Evolutionary conservation across 1,139 yeast genomes (phyloP).

Genomic region (Pichia sp.): DNA sequence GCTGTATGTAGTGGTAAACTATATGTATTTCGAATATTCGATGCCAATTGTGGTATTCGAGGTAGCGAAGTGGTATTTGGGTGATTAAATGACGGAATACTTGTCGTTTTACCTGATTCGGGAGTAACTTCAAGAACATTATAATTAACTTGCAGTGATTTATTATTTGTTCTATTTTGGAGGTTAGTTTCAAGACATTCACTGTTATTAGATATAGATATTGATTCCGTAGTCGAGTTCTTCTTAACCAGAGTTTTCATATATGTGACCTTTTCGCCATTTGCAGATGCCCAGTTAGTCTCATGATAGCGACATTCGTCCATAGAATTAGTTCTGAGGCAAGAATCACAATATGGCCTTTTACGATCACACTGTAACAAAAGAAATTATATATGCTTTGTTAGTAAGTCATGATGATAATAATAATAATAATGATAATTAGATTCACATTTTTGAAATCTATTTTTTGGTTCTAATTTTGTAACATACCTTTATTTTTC

Average conservation of each 20-base stretch:
- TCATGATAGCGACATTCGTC: constrained; percentile 62
- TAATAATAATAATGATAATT: no score
- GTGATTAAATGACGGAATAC: background rate
- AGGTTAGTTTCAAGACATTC: no score
- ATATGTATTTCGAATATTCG: no score
- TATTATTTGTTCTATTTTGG: background rate
- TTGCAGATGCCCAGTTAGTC: constrained; percentile 37
- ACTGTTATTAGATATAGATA: no score
- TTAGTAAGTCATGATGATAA: background rate
- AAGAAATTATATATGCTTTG: background rate
- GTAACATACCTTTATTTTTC: constrained; percentile 35
- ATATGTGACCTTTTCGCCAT: constrained; percentile 7
- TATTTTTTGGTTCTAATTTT: background rate
- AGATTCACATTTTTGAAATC: background rate
- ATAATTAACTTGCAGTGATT: background rate
- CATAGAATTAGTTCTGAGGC: constrained; percentile 59
- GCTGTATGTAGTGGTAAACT: no score
- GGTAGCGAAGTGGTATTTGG: no score
- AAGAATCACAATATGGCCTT: constrained; percentile 63
- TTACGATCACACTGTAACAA: constrained; percentile 45
- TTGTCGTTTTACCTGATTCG: background rate
- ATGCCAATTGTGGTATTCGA: no score
- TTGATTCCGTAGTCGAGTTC: background rate
- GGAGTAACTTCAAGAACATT: background rate
- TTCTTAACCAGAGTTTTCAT: background rate